Conservation (phyloP, 208 protist genomes). For the Trypanosoma scelopori region DNA sequence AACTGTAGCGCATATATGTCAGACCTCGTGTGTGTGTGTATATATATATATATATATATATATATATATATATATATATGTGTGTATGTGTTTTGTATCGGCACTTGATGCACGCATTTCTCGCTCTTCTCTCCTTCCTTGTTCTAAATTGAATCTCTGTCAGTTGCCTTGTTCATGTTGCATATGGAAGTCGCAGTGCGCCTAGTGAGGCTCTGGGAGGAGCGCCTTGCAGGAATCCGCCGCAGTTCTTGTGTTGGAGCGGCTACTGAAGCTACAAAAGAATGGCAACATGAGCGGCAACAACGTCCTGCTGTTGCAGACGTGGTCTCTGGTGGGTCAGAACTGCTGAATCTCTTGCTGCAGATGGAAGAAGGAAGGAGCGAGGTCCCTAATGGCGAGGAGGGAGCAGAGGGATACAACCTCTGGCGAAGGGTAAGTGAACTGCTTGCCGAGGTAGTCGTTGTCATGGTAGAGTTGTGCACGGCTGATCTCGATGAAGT, state of each 20-base stretch:
- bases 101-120: too few species aligned
- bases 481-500: not conserved
- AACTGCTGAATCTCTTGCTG: slow-evolving; percentile 1
- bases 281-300: not conserved
- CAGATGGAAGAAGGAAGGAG: not conserved
- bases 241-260: not conserved
- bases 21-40: too few species aligned
- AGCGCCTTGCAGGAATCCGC: not conserved
- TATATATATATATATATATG: too few species aligned
- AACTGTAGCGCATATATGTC: too few species aligned
- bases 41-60: too few species aligned
- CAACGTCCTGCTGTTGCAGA: not conserved
- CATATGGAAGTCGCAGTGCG: slow-evolving; percentile 7
- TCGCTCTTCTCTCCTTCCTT: too few species aligned
- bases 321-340: slow-evolving; percentile 4
- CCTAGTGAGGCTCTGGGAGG: not conserved
- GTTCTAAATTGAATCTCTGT: too few species aligned
- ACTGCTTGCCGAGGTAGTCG: slow-evolving; percentile 11
- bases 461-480: slow-evolving; percentile 11
- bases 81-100: too few species aligned
- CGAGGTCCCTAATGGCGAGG: not conserved
- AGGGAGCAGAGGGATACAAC: not conserved
- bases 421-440: not conserved
- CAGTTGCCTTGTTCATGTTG: not conserved
- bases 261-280: not conserved